Conservation (phyloP, 176 grass and related monocot species). For the Hyparrhenia diplandra region DNA sequence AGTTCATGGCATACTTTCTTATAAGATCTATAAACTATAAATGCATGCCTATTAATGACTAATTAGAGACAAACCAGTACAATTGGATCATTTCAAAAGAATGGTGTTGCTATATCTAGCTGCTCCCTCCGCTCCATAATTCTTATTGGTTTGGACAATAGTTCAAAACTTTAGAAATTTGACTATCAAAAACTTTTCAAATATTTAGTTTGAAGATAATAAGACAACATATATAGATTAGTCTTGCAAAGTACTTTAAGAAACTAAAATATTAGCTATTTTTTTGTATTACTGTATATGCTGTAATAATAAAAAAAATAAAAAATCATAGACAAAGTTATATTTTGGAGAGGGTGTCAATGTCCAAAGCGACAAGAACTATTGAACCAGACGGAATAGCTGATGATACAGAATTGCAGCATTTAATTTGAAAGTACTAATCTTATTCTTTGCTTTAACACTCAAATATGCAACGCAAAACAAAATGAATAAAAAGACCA, state of each 20-base stretch:
- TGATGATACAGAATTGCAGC: not conserved
- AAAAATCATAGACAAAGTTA: not conserved
- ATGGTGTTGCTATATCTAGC: not conserved
- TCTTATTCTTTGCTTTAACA: not conserved
- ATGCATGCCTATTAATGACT: not conserved
- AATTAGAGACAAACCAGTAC: constrained; percentile 6
- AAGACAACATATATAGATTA: not conserved
- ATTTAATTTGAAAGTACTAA: constrained; percentile 14
- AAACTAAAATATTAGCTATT: not conserved
- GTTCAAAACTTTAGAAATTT: not conserved
- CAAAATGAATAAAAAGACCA: not conserved
- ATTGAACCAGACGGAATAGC: not conserved
- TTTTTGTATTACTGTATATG: not conserved
- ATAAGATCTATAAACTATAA: not conserved
- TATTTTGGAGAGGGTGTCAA: not conserved
- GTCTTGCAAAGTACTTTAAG: not conserved
- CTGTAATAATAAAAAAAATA: not conserved
- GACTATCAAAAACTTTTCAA: not conserved
- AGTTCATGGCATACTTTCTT: not conserved
- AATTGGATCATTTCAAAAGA: not conserved
- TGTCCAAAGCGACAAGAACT: not conserved
- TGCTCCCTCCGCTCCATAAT: not conserved
- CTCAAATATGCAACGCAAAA: constrained; percentile 16
- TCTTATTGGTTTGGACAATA: not conserved
- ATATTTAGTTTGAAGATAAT: not conserved